Evolutionary conservation across 2,329 filamentous ascomycete genomes (phyloP), one percentile per base, ranked within the genome.

Genomic region (Penicillium sp.): DNA sequence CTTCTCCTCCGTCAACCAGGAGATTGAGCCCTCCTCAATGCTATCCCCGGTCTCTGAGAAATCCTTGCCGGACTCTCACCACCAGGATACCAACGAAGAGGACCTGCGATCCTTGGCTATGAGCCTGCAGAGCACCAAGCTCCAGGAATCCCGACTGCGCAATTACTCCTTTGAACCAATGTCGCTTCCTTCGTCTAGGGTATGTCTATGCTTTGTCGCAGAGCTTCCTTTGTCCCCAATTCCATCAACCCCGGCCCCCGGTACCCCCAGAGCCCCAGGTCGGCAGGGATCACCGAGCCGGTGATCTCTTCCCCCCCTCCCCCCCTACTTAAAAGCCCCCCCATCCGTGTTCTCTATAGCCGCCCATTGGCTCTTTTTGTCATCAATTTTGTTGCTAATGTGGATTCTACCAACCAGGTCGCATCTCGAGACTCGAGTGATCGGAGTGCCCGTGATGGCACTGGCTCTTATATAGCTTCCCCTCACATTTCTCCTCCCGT

Each of bases 121-220:
- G 65, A 87, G 86, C 24, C 79, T 96, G 26, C 89, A 91, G 63
- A 86, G 86, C 60, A 84, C 87, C 47, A 86, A 88, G 66, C 82
- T 96, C 59, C 93, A 97, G 77, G 89, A 93, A 67, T 84, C 86
- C 56, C 86, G 93, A 62, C 86, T 96, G 80, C 90, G 89, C 71
- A 90, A 92, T 71, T 96, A 91, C 76, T 87, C 89, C 44, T 98
- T 93, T 70, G 93, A 97, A 72, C 89, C 93, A 33, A 87, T 96
- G 62, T 98, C 95, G 35, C 81, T 98, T 52, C 93, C 95, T 58
- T 68, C 74, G 16, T 77, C 70, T 44, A 74, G 75, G 62, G 75
- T 79, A 75, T 52, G 75, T 75, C 26, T 56, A 11, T 22, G 19
- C n/a, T n/a, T 35, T 46, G 11, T 24, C 39, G 7, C 9, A 19